Base-by-base conservation (phyloP, 75 land plant genomes). In the Pinus taeda region DNA sequence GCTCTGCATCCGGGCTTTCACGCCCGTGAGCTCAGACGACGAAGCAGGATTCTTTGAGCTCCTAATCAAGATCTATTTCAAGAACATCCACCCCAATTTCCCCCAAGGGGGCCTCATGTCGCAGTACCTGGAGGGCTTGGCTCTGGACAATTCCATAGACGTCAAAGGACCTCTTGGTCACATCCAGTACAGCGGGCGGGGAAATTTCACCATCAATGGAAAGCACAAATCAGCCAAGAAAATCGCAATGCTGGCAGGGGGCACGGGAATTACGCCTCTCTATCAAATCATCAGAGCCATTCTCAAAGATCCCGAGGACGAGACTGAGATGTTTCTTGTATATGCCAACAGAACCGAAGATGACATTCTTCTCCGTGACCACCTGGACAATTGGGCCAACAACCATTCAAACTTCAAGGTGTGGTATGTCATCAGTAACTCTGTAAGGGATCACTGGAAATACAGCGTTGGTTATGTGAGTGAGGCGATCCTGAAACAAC, bases 1-100 rank as follows among this genome's bases (percentile, higher is more conserved):
- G 87, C 90, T 92, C 8, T 92, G 95, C 84, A 90, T 94, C 88
- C 57, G 99, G 26, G 95, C 99, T n/a, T 96, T 92, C 85, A 96
- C 98, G 1, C 99, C 99, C 3, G 79, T 89, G 3, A 92, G 89
- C 83, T 30, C 84, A 9, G 84, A 84, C 70, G 88, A 90, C 12
- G 87, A 81, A 20, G 24, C 89, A 9, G 99, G 99, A 11, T 74
- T 78, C 79, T 86, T 96, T 26, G 98, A 96, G 5, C 90, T 96
- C 0, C 84, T 96, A 13, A 82, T 96, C 65, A 94, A 90, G 73
- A 82, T 96, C 42, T 96, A 96, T 77, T 90, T 76, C 89, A 87
- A 88, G 66, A 88, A 77, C 4, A 78, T 83, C 0, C 84, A 90
- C 77, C 88, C 90, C 15, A 89, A 81, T 29, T 96, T 94, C 77